Base-by-base conservation (phyloP, 2,329 filamentous ascomycete genomes). In the Moelleriella libera region DNA sequence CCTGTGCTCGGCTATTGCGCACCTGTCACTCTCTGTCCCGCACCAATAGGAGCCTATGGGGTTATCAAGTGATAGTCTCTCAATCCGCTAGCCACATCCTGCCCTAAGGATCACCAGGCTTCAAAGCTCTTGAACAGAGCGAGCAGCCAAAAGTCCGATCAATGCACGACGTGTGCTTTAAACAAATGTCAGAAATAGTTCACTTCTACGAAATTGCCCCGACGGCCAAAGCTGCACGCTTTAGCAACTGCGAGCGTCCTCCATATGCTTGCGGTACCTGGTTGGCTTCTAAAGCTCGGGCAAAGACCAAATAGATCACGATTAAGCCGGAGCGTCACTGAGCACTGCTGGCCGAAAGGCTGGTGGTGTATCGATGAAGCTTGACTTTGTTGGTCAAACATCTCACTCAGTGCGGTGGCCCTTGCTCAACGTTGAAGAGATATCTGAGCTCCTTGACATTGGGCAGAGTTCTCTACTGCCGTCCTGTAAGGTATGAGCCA, bases 261-360 rank as follows among this genome's bases (percentile, higher is more conserved):
- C 74, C 66, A 75, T 87, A 82, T 82, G 74, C 71, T 77, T 76
- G 88, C 85, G 85, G 88, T 92, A 84, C 73, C 74, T 75, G 75
- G 81, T 84, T 78, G 74, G 68, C 66, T 54, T 49, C 44, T 9
- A 34, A 28, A 47, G 45, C 46, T 51, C 51, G 76, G 86, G 88
- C 88, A 83, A 73, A 94, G 77, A 94, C 64, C 78, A 76, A 65
- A 51, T 50, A 59, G 84, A 87, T 87, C 85, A 83, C 87, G 83
- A 94, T 92, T 95, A 95, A 96, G 89, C 89, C 88, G 89, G 89
- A 94, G 88, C 86, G 79, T 78, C 82, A 83, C 82, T 80, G 89
- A 82, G 77, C 86, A 82, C 80, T 76, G 74, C 72, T 71, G 69
- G 68, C 78, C 71, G 85, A 94, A 69, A 94, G 85, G 78, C 72